Base-by-base conservation (phyloP, 148 eudicot genomes). In the Rhododendron griersonianum region DNA sequence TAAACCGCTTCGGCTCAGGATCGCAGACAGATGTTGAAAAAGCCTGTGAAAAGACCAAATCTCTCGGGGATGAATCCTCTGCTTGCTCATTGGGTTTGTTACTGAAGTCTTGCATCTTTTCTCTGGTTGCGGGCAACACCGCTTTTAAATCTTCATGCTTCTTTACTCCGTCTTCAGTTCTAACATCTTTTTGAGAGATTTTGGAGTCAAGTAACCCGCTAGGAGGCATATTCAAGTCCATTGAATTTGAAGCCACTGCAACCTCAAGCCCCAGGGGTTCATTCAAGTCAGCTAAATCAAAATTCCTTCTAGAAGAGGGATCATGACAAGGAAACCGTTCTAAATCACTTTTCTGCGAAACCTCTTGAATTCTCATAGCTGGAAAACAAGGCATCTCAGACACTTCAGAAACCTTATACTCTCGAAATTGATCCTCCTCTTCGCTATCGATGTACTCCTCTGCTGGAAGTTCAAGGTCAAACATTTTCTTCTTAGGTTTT, bases 401-500 rank as follows among this genome's bases (percentile, higher is more conserved):
- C 55, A 82, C 80, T 30, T 85, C 83, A 69, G 69, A 80, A 11
- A 78, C 87, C 39, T 80, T 84, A 11, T 81, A 61, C 59, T 86
- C 82, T 80, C 80, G 77, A 25, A 88, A 81, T 47, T 51, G 53
- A 67, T 82, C 90, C 84, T 74, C 87, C 45, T 88, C 91, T 84
- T 91, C 94, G 78, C 81, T 84, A 57, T 89, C 89, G 23, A 90
- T 81, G 59, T 91, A 91, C 37, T 86, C 89, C 87, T 91, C 92
- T 82, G 90, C 93, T 33, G 92, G 92, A 89, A 92, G 94, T 75
- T 91, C 92, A 77, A 92, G 94, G 81, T 92, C 91, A 57, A 92
- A 88, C 41, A 83, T 55, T 87, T 89, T 91, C 86, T 87, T 86
- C 25, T 87, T 89, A 25, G 91, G 65, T 39, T 82, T 91, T 87